Percentiles rank a stretch among this genome's conserved stretches.
Conservation (phyloP, 352 stramenopile species). For the Globisporangium mamillatum region DNA sequence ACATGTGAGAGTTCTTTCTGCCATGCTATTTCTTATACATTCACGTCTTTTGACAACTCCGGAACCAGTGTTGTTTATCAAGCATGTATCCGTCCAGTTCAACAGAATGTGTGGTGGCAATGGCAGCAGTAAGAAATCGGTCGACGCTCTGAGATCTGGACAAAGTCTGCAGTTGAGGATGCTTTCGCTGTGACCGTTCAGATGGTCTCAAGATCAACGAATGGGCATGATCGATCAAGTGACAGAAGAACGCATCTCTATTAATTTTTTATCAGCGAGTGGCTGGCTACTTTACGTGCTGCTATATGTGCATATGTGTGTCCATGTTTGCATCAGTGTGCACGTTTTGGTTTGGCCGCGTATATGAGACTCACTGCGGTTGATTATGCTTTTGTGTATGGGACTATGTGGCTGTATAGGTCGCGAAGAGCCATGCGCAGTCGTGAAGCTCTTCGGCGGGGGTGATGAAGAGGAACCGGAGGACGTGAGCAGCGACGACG, state of each 20-base stretch:
- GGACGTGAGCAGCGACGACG: slow-evolving; percentile 13
- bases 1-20: background rate
- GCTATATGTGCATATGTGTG: background rate
- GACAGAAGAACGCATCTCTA: no score
- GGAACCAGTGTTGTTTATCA: background rate
- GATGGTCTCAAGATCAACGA: no score
- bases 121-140: no score
- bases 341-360: background rate
- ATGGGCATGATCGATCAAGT: no score
- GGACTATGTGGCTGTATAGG: background rate
- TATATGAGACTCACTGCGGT: background rate
- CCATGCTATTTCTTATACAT: background rate
- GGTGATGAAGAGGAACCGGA: slow-evolving; percentile 11
- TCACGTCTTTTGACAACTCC: background rate
- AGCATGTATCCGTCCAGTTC: no score
- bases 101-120: no score
- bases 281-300: background rate
- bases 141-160: no score
- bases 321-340: background rate
- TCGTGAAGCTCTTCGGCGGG: slow-evolving; percentile 8
- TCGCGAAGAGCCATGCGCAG: background rate
- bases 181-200: no score
- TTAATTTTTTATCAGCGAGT: background rate
- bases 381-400: background rate
- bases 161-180: no score